Conservation (phyloP, 2,329 filamentous ascomycete genomes). For the Fusarium luffae region DNA sequence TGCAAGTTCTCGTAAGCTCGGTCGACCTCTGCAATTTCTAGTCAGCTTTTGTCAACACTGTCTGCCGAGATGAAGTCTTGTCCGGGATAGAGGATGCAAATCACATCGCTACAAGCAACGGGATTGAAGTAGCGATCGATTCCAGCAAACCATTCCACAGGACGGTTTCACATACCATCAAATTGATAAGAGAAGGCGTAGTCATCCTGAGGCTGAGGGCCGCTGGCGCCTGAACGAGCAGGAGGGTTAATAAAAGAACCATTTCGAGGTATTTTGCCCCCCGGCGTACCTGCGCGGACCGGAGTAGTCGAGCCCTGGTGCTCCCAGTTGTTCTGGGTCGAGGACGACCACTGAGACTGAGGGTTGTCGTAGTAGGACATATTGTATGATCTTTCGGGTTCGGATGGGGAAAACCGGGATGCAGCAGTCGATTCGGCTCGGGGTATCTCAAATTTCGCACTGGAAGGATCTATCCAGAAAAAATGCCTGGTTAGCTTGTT, state of each 20-base stretch:
- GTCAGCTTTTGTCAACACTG: constrained; percentile 30
- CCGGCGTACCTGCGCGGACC: constrained; percentile 53
- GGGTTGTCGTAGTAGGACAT: constrained; percentile 61
- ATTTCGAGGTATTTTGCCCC: neutral
- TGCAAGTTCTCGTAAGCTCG: constrained; percentile 94
- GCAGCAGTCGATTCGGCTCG: constrained; percentile 9
- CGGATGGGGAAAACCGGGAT: constrained; percentile 34
- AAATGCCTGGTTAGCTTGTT: constrained; percentile 30
- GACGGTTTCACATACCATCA: constrained; percentile 74
- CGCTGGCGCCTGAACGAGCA: constrained; percentile 71
- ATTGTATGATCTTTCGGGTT: constrained; percentile 33
- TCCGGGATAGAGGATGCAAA: neutral
- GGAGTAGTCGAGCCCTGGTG: constrained; percentile 57
- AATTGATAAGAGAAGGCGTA: constrained; percentile 87
- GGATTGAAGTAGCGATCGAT: neutral
- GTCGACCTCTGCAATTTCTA: constrained; percentile 79
- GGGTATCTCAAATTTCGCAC: constrained; percentile 28
- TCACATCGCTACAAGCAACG: neutral
- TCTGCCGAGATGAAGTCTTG: neutral
- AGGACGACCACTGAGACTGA: constrained; percentile 55
- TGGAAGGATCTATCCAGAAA: constrained; percentile 25
- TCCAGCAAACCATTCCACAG: neutral
- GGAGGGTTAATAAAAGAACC: constrained; percentile 23
- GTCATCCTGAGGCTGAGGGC: constrained; percentile 79
- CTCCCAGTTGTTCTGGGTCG: constrained; percentile 57